Percentiles rank a stretch among this genome's conserved stretches.
These are phyloP conservation scores for Beauveria sp. DNA, from an alignment of 2,329 filamentous ascomycete genomes.

Conservation along the genomic window DNA sequence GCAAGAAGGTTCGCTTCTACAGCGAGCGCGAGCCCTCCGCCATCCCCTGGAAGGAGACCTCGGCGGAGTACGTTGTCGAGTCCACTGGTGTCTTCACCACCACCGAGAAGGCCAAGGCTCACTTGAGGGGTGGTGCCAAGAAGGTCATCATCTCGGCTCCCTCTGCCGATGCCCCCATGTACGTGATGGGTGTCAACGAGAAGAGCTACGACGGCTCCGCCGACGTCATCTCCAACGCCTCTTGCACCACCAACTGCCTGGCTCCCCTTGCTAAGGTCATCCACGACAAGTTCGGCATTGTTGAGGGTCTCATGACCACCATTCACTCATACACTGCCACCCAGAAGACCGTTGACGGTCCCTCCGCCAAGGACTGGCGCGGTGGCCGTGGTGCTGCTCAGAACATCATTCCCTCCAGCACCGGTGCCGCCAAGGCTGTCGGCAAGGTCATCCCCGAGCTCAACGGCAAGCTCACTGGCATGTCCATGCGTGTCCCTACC, in stretches of 20 bases:
- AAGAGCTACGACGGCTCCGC: constrained; percentile 84
- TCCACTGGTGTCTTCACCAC: constrained; percentile 99
- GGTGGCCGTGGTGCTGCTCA: constrained; percentile 97
- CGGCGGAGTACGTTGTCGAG: constrained; percentile 92
- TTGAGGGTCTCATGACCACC: constrained; percentile 99
- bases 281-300: constrained; percentile 94
- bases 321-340: constrained; percentile 99
- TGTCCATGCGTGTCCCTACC: constrained; percentile 98
- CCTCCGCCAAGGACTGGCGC: constrained; percentile 98
- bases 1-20: constrained; percentile 94
- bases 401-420: constrained; percentile 99
- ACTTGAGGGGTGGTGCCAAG: constrained; percentile 96
- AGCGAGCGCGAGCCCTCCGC: constrained; percentile 77
- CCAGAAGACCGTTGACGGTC: constrained; percentile 98
- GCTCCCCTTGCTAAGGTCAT: constrained; percentile 98
- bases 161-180: constrained; percentile 97
- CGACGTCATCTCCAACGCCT: constrained; percentile 96
- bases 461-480: constrained; percentile 99
- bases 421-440: constrained; percentile 98
- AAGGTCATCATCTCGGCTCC: constrained; percentile 92
- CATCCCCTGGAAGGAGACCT: constrained; percentile 86
- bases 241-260: constrained; percentile 99
- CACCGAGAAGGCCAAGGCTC: constrained; percentile 86
- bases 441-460: constrained; percentile 98
- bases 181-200: constrained; percentile 99